Conservation (phyloP, 345 rosid species). For the Bruguiera sexangula region DNA sequence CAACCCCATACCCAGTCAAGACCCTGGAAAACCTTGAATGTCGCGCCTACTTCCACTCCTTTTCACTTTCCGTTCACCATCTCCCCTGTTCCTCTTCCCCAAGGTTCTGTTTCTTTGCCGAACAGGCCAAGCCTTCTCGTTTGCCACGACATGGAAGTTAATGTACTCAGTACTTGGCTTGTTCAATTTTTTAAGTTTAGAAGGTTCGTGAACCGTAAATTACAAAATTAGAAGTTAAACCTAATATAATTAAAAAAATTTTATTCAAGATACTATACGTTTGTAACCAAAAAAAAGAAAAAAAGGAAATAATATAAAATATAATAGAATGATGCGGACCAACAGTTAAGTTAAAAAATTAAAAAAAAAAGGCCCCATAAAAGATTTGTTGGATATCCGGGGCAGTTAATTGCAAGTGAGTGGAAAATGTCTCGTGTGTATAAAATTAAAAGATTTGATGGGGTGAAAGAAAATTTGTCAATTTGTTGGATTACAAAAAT, state of each 20-base stretch:
- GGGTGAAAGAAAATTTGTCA: not conserved
- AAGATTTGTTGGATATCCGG: no score
- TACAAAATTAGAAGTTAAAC: no score
- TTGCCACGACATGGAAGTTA: conserved; percentile 69
- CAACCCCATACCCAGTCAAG: conserved; percentile 68
- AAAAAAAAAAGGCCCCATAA: no score
- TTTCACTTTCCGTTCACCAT: conserved; percentile 56
- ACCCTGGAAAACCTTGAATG: conserved; percentile 48
- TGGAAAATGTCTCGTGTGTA: not conserved
- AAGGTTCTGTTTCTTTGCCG: conserved; percentile 23
- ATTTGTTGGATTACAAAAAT: conserved; percentile 4
- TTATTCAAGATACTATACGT: no score
- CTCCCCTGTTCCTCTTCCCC: conserved; percentile 49
- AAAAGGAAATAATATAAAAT: no score
- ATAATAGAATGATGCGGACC: no score
- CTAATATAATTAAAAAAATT: no score
- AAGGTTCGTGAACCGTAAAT: no score
- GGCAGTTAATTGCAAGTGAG: not conserved
- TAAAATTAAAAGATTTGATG: not conserved
- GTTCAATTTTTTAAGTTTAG: no score
- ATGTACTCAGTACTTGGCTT: no score
- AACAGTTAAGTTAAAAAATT: no score
- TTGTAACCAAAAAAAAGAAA: no score
- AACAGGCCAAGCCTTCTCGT: conserved; percentile 61
- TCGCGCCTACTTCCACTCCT: conserved; percentile 56